phyloP scores from a whole-genome alignment of 495 filamentous ascomycete genomes.

The Tuber borchii region DNA sequence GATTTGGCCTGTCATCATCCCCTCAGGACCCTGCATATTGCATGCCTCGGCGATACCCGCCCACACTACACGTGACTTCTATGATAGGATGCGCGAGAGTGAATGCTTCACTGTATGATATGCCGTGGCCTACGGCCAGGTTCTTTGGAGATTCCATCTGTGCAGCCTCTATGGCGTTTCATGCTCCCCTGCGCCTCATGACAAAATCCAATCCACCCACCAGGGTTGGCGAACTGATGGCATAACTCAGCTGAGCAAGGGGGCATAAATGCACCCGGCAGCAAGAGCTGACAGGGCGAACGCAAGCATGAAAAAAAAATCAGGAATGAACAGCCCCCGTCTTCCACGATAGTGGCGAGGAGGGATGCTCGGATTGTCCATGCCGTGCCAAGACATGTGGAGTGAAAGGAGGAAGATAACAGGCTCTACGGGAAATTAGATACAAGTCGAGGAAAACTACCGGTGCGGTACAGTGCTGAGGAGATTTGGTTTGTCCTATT shows the following conservation, averaged over 20 bases:
- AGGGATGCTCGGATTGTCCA: not conserved
- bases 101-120: not conserved
- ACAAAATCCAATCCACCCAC: not conserved
- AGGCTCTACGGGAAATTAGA: not conserved
- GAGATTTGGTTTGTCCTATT: not conserved
- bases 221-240: not conserved
- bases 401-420: not conserved
- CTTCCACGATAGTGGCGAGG: not conserved
- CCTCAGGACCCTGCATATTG: not conserved
- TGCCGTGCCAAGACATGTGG: not conserved
- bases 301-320: not conserved
- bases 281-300: not conserved
- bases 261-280: not conserved
- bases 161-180: not conserved
- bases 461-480: not conserved
- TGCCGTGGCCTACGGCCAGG: not conserved
- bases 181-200: not conserved
- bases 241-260: not conserved
- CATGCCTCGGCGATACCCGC: not conserved
- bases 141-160: not conserved
- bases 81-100: not conserved
- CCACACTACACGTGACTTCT: not conserved
- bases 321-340: not conserved
- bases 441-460: not conserved
- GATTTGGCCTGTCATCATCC: not conserved